Evolutionary conservation across 768 basidiomycete species (phyloP).

Genomic region (Suillus tomentosus): DNA sequence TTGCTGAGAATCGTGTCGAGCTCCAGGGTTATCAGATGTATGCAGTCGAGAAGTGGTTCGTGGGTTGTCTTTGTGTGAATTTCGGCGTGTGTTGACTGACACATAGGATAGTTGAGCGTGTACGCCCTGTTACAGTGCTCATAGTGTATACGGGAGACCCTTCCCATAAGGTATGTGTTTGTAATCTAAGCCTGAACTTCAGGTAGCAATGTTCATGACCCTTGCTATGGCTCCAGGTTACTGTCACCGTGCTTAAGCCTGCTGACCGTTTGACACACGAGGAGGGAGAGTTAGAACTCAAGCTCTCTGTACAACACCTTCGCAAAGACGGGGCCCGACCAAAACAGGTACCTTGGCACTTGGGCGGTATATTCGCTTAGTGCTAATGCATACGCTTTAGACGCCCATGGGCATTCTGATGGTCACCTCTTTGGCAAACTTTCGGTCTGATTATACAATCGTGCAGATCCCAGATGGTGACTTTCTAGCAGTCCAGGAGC

Average conservation of each 20-base stretch:
- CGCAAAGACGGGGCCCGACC: conserved; percentile 75
- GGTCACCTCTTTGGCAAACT: conserved; percentile 84
- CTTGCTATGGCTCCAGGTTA: conserved; percentile 45
- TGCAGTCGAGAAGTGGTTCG: conserved; percentile 82
- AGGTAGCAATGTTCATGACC: conserved; percentile 21
- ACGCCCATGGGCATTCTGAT: conserved; percentile 71
- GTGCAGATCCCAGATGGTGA: conserved; percentile 72
- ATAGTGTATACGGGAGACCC: conserved; percentile 79
- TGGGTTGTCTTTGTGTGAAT: conserved; percentile 1
- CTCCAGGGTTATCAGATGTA: conserved; percentile 74
- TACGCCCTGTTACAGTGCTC: conserved; percentile 59
- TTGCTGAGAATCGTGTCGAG: conserved; percentile 49
- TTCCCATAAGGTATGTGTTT: conserved; percentile 54
- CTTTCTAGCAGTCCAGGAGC: conserved; percentile 62
- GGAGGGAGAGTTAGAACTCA: conserved; percentile 59
- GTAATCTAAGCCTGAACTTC: not conserved
- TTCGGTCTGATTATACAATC: conserved; percentile 85
- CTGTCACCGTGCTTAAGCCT: conserved; percentile 57
- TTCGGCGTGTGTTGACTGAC: not conserved
- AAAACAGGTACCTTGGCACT: conserved; percentile 47
- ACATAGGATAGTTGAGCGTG: conserved; percentile 67
- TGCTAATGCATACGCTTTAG: conserved; percentile 32
- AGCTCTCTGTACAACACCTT: conserved; percentile 58
- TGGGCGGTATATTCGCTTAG: not conserved
- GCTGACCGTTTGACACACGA: conserved; percentile 40